Evolutionary conservation across 2,329 filamentous ascomycete genomes (phyloP).

Genomic region (Aspergillus awamori): DNA sequence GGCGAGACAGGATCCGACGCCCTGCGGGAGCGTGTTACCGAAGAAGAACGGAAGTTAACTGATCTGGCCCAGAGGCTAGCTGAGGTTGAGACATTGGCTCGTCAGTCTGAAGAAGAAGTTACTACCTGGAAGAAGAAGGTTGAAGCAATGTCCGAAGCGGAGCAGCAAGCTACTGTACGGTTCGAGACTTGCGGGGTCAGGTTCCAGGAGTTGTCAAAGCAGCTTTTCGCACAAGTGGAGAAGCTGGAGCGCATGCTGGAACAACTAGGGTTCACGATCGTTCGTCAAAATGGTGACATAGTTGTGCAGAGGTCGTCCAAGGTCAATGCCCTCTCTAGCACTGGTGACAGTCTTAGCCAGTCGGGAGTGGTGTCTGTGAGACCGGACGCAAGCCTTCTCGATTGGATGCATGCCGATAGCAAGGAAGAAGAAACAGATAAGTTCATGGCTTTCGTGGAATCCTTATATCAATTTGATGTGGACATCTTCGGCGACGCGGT

Average conservation of each 20-base stretch:
- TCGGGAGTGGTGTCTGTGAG: constrained; percentile 41
- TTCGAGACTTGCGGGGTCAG: constrained; percentile 71
- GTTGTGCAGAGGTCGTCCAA: constrained; percentile 71
- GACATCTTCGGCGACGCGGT: constrained; percentile 83
- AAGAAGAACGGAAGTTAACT: constrained; percentile 72
- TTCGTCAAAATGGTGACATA: constrained; percentile 72
- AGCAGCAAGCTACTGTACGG: constrained; percentile 50
- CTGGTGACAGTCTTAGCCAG: constrained; percentile 40
- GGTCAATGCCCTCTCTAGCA: constrained; percentile 44
- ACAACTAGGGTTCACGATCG: constrained; percentile 80
- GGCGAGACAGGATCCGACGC: constrained; percentile 83
- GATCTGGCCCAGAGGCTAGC: constrained; percentile 71
- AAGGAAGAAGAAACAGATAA: constrained; percentile 68
- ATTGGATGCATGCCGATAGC: constrained; percentile 77
- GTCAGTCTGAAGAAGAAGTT: constrained; percentile 75
- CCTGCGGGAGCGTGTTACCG: constrained; percentile 72
- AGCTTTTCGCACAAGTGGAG: constrained; percentile 80
- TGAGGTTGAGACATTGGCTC: constrained; percentile 73
- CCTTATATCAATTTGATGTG: constrained; percentile 76
- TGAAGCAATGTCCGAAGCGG: constrained; percentile 33
- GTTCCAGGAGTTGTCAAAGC: constrained; percentile 81
- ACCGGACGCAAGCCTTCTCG: constrained; percentile 71
- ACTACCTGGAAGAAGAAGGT: constrained; percentile 66
- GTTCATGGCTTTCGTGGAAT: constrained; percentile 74
- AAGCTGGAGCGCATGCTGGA: constrained; percentile 82